Base-by-base conservation (phyloP, 129 eudicot species). In the Chrysanthemum lavandulifolium region DNA sequence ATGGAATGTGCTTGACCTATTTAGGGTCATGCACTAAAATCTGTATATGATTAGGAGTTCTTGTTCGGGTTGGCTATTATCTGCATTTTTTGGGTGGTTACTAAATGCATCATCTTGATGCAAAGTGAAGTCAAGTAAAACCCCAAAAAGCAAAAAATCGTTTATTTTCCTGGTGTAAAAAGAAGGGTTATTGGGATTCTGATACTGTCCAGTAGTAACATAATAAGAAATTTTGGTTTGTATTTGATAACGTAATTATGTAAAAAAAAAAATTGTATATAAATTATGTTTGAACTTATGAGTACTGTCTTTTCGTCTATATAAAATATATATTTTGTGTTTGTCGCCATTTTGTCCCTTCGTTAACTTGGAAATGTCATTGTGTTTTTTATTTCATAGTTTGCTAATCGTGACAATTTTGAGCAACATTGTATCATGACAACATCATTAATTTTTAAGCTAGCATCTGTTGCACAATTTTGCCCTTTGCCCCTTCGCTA, bases 161-260 rank as follows among this genome's bases (percentile, higher is more conserved):
- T 65, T 19, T 63, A 4, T 63, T 27, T 66, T 54, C 3, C 25
- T 48, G 65, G 78, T 78, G 55, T 71, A 71, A 71, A 76, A 78
- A 77, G 50, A 71, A 53, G 19, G 48, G 36, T 65, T 63, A 43
- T 25, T 64, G 51, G 67, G 63, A 68, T 72, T 21, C 33, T 67
- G 61, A 19, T 65, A 13, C 54, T 74, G 43, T 74, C n/a, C 53
- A 65, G 45, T 19, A 36, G 50, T 57, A 23, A 45, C 29, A 65
- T 71, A 58, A 59, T 72, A 53, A 72, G 48, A 65, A 78, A 65
- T 78, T 72, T 78, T 72, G 78, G 14, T 62, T 31, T 48, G 73
- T 78, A 59, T 29, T 18, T 13, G 18, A 71, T 62, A 69, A 52
- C 40, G 13, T 27, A 62, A 62, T 47, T 29, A 71, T 63, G 72